Conservation (phyloP, 2,329 filamentous ascomycete species). For the Fusarium succisae region DNA sequence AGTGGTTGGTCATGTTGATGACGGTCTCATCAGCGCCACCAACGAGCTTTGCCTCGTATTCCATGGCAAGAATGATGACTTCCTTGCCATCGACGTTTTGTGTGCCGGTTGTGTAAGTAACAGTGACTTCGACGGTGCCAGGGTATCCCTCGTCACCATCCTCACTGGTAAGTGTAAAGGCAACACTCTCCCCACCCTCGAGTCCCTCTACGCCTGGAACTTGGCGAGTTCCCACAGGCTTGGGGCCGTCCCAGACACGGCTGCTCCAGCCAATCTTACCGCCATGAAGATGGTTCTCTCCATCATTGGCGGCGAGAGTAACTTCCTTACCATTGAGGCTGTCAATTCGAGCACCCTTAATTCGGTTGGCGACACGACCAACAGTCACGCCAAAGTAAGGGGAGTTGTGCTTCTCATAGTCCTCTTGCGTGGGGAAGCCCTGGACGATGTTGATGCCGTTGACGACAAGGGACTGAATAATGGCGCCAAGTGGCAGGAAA, state of each 20-base stretch:
- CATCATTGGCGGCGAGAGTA: slow-evolving; percentile 78
- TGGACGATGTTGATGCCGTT: slow-evolving; percentile 87
- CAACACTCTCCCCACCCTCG: slow-evolving; percentile 71
- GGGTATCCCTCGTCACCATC: slow-evolving; percentile 93
- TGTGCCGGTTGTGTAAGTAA: slow-evolving; percentile 81
- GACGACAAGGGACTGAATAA: slow-evolving; percentile 83
- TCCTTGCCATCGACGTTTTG: slow-evolving; percentile 69
- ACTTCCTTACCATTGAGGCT: slow-evolving; percentile 78
- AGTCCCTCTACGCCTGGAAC: slow-evolving; percentile 62
- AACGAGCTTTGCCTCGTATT: slow-evolving; percentile 88
- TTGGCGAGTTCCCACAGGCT: slow-evolving; percentile 60
- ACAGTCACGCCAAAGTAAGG: slow-evolving; percentile 95
- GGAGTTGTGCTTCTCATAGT: slow-evolving; percentile 78
- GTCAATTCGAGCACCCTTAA: slow-evolving; percentile 75
- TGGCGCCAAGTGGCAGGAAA: slow-evolving; percentile 80
- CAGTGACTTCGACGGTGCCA: slow-evolving; percentile 79
- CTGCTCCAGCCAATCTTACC: slow-evolving; percentile 83
- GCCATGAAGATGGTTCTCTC: slow-evolving; percentile 78
- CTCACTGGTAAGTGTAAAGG: slow-evolving; percentile 72
- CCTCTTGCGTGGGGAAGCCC: slow-evolving; percentile 78
- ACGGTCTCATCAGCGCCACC: slow-evolving; percentile 86
- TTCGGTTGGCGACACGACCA: slow-evolving; percentile 84
- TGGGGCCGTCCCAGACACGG: slow-evolving; percentile 78
- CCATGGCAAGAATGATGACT: slow-evolving; percentile 79
- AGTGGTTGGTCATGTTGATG: slow-evolving; percentile 96